Conservation (phyloP, 306 rosid genomes). For the Spatholobus suberectus region DNA sequence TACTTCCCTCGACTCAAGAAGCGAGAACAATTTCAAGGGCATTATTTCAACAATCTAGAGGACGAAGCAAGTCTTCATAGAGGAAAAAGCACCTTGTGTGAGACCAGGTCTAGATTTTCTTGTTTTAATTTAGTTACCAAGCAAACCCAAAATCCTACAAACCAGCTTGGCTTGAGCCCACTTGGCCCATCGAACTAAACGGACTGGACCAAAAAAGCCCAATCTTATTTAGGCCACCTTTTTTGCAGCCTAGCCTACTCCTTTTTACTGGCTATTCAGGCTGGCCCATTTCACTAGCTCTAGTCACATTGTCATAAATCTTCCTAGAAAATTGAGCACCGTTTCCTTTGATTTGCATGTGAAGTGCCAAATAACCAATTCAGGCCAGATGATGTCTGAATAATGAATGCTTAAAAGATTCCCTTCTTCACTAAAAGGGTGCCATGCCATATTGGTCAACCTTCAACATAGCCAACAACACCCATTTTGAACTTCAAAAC, state of each 20-base stretch:
- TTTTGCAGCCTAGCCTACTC: no score
- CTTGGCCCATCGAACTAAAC: no score
- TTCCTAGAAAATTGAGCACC: constrained; percentile 76
- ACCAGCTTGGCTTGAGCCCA: no score
- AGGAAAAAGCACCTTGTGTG: constrained; percentile 33
- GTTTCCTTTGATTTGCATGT: constrained; percentile 84
- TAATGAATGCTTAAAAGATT: constrained; percentile 78
- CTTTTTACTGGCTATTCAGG: no score
- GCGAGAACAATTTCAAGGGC: constrained; percentile 28
- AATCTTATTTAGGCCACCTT: no score
- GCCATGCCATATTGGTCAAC: constrained; percentile 68
- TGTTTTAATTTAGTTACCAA: no score
- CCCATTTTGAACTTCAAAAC: no score
- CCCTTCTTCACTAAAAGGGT: constrained; percentile 70
- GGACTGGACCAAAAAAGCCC: no score
- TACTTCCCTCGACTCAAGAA: constrained; percentile 7
- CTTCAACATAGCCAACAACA: constrained; percentile 69
- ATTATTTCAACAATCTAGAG: constrained; percentile 1
- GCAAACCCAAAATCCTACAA: no score
- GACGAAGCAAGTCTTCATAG: neutral
- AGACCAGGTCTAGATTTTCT: no score
- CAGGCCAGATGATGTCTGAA: constrained; percentile 85
- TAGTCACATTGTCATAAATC: constrained; percentile 75
- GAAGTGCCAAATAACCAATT: constrained; percentile 86
- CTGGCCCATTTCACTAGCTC: no score